phyloP scores from a whole-genome alignment of 495 filamentous ascomycete species.

The Neurospora africana region DNA sequence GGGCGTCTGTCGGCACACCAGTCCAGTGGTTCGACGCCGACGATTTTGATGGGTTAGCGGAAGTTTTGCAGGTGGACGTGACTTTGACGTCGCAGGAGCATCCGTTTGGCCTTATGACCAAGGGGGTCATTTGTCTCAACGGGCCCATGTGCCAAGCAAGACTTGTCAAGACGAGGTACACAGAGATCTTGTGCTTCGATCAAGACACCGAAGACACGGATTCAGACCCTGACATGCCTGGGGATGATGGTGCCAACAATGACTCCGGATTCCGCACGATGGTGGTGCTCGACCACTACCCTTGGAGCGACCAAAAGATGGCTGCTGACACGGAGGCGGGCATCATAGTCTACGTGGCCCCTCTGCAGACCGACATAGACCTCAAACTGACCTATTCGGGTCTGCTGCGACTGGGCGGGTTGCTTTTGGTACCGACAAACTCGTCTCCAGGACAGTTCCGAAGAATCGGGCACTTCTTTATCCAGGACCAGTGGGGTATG shows the following conservation, averaged over 20 bases:
- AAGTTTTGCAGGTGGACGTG: not conserved
- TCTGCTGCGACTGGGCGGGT: not conserved
- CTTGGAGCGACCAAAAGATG: not conserved
- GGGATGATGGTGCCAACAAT: not conserved
- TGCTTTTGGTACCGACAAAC: not conserved
- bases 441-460: not conserved
- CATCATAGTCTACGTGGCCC: not conserved
- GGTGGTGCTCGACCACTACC: not conserved
- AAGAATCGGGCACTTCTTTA: not conserved
- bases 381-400: not conserved
- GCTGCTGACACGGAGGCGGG: not conserved
- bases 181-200: not conserved
- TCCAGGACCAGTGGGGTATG: not conserved
- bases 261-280: not conserved
- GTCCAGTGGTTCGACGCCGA: not conserved
- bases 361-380: not conserved
- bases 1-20: not conserved
- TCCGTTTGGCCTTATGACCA: not conserved
- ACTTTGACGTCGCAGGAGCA: not conserved
- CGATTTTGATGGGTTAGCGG: not conserved
- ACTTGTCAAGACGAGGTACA: not conserved
- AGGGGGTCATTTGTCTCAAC: not conserved
- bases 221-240: not conserved
- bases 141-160: not conserved
- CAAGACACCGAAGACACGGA: not conserved